Evolutionary conservation across 2,329 filamentous ascomycete species (phyloP), one percentile per base, ranked within the genome.

Genomic region (Fusarium piperis): DNA sequence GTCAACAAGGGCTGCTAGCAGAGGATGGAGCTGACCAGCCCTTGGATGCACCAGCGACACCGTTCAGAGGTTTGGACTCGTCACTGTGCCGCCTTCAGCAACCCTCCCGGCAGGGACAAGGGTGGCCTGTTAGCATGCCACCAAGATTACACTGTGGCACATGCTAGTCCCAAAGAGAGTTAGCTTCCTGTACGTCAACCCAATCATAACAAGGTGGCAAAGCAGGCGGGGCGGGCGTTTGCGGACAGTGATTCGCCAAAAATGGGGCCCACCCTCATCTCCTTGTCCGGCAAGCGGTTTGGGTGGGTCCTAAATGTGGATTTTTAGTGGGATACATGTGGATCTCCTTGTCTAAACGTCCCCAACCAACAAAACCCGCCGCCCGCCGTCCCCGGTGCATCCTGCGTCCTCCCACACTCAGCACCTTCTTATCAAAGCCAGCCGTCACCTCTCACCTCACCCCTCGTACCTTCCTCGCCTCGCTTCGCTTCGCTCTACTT

Each of bases 151-250:
- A 78, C 70, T 74, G 71, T 71, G 73, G 71, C 73, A 65, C 62
- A 61, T 48, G 36, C 77, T 78, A 77, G 61, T 32, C 71, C 71
- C 26, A 6, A 9, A n/a, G 16, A n/a, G 58, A 56, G 23, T 58
- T 78, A 77, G 76, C 62, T 55, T 18, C 8, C 55, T 74, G 67
- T 65, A 59, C 38, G 57, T 64, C 71, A 69, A 63, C 67, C 79
- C 79, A 81, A 80, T 81, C 76, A 79, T 63, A 67, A 53, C 55
- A 59, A 59, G 74, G 80, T 80, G 80, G 79, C 78, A 73, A 81
- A 72, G 70, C 58, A 32, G 53, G 71, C 73, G 76, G 69, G 74
- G 62, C 73, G 68, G 26, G 51, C 61, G 67, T 65, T 72, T 65
- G 66, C 67, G 48, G 68, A 35, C 36, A 44, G 44, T 77, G 69